A percentile compares a stretch with the other conserved stretches of the same genome.
Conservation (phyloP, 169 alveolate genomes). For the Plasmodium ovale region DNA sequence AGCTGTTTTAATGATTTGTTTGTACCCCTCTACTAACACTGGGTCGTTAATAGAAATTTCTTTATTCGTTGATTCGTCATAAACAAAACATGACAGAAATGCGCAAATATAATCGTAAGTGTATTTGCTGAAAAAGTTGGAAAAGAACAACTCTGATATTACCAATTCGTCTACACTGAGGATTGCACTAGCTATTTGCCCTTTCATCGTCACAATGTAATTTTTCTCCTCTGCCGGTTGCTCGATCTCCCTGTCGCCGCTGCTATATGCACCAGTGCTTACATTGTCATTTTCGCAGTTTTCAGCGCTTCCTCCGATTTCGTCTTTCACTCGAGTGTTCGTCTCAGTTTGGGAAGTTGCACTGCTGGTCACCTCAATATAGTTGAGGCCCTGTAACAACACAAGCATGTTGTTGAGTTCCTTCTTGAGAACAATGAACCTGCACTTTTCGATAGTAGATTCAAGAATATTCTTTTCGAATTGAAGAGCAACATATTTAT, state of each 20-base stretch:
- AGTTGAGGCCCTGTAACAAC: slow-evolving; percentile 38
- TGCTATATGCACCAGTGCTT: neutral
- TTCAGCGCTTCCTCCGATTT: neutral
- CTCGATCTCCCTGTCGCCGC: neutral
- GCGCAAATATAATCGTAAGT: slow-evolving; percentile 95
- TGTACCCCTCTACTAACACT: slow-evolving; percentile 82
- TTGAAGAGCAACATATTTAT: slow-evolving; percentile 62
- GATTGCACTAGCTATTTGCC: slow-evolving; percentile 98
- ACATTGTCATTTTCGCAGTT: neutral
- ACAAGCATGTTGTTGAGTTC: slow-evolving; percentile 71
- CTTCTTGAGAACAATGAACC: slow-evolving; percentile 64
- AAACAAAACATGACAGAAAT: slow-evolving; percentile 94
- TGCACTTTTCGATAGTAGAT: slow-evolving; percentile 38
- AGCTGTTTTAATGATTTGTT: slow-evolving; percentile 83
- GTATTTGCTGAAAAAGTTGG: slow-evolving; percentile 94
- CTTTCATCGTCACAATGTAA: slow-evolving; percentile 93
- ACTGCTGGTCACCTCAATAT: slow-evolving; percentile 49
- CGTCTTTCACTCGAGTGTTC: neutral
- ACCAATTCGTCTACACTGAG: slow-evolving; percentile 98
- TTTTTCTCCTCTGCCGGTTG: slow-evolving; percentile 33
- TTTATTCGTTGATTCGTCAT: slow-evolving; percentile 90
- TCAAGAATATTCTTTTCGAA: slow-evolving; percentile 60
- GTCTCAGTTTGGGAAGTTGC: neutral
- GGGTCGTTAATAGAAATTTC: slow-evolving; percentile 84
- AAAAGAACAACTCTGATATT: slow-evolving; percentile 94